Evolutionary conservation across 306 rosid genomes (phyloP).

Genomic region (Cicer judaicum): DNA sequence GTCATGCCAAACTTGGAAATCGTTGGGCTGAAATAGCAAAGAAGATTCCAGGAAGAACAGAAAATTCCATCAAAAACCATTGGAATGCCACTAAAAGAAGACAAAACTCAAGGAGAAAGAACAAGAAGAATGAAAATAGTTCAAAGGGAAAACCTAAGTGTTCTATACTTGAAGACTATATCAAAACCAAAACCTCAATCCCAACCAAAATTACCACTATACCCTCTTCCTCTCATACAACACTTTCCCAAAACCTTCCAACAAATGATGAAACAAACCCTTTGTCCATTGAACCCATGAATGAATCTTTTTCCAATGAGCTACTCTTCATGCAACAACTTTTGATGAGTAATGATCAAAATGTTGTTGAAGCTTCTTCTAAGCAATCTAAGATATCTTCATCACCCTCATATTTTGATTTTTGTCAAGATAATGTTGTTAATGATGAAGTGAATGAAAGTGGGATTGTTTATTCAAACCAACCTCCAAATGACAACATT

Average conservation of each 20-base stretch:
- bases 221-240: constrained; percentile 4
- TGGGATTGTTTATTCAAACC: constrained; percentile 12
- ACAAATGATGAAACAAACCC: constrained; percentile 33
- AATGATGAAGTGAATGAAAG: constrained; percentile 15
- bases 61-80: constrained; percentile 83
- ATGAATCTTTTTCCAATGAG: constrained; percentile 41
- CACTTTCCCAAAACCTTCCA: constrained; percentile 7
- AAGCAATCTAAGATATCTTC: not conserved
- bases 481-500: not conserved
- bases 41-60: constrained; percentile 77
- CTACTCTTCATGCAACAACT: constrained; percentile 59
- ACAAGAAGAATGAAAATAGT: constrained; percentile 41
- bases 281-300: constrained; percentile 40
- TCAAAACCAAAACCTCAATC: constrained; percentile 48
- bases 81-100: constrained; percentile 94
- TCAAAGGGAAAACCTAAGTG: constrained; percentile 56
- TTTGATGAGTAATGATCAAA: constrained; percentile 30
- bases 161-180: constrained; percentile 74
- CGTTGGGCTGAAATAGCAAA: constrained; percentile 89
- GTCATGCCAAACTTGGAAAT: constrained; percentile 67
- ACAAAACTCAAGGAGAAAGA: constrained; percentile 72
- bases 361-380: constrained; percentile 9
- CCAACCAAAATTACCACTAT: not conserved
- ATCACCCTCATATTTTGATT: not conserved
- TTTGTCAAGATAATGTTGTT: constrained; percentile 9